These are phyloP conservation scores for Phycomyces blakesleeanus DNA, from an alignment of 192 early-diverging fungal genomes.

Conservation along the genomic window DNA sequence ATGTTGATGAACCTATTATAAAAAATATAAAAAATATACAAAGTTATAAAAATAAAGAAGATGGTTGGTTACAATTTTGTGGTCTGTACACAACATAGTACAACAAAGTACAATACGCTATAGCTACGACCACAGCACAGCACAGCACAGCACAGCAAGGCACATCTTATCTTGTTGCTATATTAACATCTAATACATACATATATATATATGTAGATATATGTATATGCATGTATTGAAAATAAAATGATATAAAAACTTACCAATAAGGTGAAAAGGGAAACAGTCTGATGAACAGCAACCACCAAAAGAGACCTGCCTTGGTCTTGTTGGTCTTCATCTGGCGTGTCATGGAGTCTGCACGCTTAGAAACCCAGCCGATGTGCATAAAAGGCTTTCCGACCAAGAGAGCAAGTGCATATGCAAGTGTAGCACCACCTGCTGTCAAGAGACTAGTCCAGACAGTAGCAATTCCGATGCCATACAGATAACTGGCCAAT, in stretches of 20 bases:
- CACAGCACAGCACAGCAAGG: too few species aligned
- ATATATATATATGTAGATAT: too few species aligned
- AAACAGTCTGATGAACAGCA: constrained; percentile 49
- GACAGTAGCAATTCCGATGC: constrained; percentile 14
- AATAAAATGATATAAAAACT: not conserved
- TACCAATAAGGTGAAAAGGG: constrained; percentile 56
- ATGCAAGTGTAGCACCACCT: constrained; percentile 28
- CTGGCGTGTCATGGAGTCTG: constrained; percentile 14
- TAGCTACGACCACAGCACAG: too few species aligned
- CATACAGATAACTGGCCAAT: constrained; percentile 31
- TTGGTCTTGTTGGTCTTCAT: constrained; percentile 31
- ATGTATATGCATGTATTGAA: too few species aligned
- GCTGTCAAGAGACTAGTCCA: constrained; percentile 27
- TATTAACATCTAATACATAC: too few species aligned
- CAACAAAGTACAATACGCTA: too few species aligned
- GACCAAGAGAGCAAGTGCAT: constrained; percentile 20
- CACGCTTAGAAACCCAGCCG: constrained; percentile 16
- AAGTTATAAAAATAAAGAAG: too few species aligned
- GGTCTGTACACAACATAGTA: too few species aligned
- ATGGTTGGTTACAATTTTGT: too few species aligned
- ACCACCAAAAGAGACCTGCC: constrained; percentile 45
- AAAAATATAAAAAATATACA: not conserved
- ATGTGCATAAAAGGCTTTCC: constrained; percentile 30
- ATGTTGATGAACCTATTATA: constrained; percentile 45
- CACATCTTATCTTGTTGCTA: too few species aligned